These are phyloP conservation scores for Setomelanomma holmii DNA, from an alignment of 2,329 filamentous ascomycete genomes.

Conservation along the genomic window DNA sequence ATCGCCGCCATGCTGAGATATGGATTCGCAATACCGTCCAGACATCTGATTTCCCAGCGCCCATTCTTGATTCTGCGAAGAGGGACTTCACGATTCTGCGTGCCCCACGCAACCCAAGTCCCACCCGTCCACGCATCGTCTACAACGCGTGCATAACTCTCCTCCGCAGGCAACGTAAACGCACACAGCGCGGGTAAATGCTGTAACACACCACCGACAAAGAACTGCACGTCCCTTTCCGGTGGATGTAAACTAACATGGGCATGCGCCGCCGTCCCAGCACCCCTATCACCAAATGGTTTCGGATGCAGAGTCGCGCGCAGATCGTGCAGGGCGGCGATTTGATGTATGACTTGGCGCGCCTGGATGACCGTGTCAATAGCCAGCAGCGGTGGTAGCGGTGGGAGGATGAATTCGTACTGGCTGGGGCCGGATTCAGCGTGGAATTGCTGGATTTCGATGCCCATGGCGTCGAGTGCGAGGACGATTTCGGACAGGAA, in stretches of 20 bases:
- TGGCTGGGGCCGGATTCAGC: slow-evolving; percentile 76
- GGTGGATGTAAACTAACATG: slow-evolving; percentile 71
- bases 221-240: slow-evolving; percentile 68
- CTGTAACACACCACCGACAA: slow-evolving; percentile 70
- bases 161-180: slow-evolving; percentile 70
- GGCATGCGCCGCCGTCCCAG: slow-evolving; percentile 72
- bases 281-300: slow-evolving; percentile 59
- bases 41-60: slow-evolving; percentile 79
- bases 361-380: slow-evolving; percentile 76
- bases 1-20: slow-evolving; percentile 73
- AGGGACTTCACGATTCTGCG: slow-evolving; percentile 79
- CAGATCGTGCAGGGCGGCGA: slow-evolving; percentile 68
- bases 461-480: slow-evolving; percentile 65
- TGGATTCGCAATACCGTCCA: slow-evolving; percentile 82
- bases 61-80: slow-evolving; percentile 70
- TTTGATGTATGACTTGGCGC: slow-evolving; percentile 70
- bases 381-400: slow-evolving; percentile 68
- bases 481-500: slow-evolving; percentile 72
- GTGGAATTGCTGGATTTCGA: slow-evolving; percentile 76
- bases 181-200: slow-evolving; percentile 73
- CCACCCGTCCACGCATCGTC: slow-evolving; percentile 81
- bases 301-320: slow-evolving; percentile 78
- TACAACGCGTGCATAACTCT: slow-evolving; percentile 72
- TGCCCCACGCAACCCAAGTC: slow-evolving; percentile 80
- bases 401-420: slow-evolving; percentile 77